A percentile compares a stretch with the other conserved stretches of the same genome.
Conservation (phyloP, 192 early-diverging fungal species). For the Backusella australiensis region DNA sequence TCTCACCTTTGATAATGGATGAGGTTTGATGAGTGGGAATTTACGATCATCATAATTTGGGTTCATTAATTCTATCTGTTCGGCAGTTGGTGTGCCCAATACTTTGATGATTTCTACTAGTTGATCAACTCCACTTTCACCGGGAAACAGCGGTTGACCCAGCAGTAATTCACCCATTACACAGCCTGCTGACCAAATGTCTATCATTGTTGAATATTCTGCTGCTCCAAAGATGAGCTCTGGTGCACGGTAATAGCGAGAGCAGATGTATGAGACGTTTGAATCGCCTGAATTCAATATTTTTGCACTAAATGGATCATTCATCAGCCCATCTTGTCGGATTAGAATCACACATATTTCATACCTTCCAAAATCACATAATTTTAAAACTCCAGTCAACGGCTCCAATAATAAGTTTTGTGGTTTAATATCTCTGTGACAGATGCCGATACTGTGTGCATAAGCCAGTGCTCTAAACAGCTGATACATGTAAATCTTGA, state of each 20-base stretch:
- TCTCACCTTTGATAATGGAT: conserved; percentile 79
- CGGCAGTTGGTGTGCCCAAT: conserved; percentile 91
- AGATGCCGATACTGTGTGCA: conserved; percentile 95
- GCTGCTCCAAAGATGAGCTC: conserved; percentile 97
- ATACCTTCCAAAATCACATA: conserved; percentile 94
- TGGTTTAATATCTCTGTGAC: conserved; percentile 99
- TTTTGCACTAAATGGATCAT: conserved; percentile 69
- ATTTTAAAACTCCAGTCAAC: conserved; percentile 86
- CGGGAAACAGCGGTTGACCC: conserved; percentile 91
- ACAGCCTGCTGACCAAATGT: conserved; percentile 95
- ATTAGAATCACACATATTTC: too few species aligned
- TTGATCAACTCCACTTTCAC: conserved; percentile 97
- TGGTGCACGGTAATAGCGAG: conserved; percentile 95
- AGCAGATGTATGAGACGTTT: conserved; percentile 98
- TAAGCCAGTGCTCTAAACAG: conserved; percentile 95
- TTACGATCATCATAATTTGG: conserved; percentile 98
- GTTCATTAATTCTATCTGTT: conserved; percentile 98
- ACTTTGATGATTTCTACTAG: conserved; percentile 99
- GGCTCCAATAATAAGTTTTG: conserved; percentile 96
- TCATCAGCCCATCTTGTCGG: not conserved
- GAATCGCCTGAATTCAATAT: conserved; percentile 92
- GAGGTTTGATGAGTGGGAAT: conserved; percentile 96
- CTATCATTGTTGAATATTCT: conserved; percentile 86
- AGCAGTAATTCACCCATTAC: conserved; percentile 96
- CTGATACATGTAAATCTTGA: conserved; percentile 99